Evolutionary conservation across 768 basidiomycete genomes (phyloP).

Genomic region (Gyrodon lividus): DNA sequence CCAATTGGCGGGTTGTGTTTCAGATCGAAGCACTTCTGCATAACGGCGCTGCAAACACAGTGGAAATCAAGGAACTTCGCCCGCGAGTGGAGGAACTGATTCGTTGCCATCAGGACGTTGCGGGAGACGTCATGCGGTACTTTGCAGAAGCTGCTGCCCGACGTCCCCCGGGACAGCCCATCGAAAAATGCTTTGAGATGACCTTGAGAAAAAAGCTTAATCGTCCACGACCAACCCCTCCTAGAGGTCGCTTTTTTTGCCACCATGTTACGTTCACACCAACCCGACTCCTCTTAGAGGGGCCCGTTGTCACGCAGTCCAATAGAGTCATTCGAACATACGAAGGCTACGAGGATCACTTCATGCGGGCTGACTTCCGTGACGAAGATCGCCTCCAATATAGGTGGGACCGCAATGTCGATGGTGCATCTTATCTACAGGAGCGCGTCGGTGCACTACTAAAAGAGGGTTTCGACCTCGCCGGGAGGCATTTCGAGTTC

Average conservation of each 20-base stretch:
- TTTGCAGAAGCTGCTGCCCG: conserved; percentile 51
- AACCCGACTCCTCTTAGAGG: conserved; percentile 70
- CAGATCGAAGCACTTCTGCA: conserved; percentile 71
- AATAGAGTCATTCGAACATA: conserved; percentile 79
- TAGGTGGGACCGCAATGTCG: conserved; percentile 67
- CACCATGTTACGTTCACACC: conserved; percentile 78
- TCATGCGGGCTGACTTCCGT: conserved; percentile 80
- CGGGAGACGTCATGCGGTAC: conserved; percentile 50
- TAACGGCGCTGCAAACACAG: conserved; percentile 60
- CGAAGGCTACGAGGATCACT: conserved; percentile 56
- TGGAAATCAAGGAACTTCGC: conserved; percentile 50
- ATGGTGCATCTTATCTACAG: conserved; percentile 53
- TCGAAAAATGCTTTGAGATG: conserved; percentile 47
- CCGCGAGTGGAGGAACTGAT: conserved; percentile 44
- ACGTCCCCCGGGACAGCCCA: conserved; percentile 42
- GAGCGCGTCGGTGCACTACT: conserved; percentile 59
- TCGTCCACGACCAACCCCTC: conserved; percentile 21
- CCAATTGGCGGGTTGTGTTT: conserved; percentile 65
- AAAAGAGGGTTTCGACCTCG: conserved; percentile 66
- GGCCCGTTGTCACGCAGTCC: conserved; percentile 72
- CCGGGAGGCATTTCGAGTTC: conserved; percentile 73
- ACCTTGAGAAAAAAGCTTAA: conserved; percentile 21
- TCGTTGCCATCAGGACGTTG: conserved; percentile 33
- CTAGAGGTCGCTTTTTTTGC: conserved; percentile 54
- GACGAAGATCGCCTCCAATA: conserved; percentile 80